Base-by-base conservation (phyloP, 2,329 filamentous ascomycete genomes). In the Diaporthe sp. region DNA sequence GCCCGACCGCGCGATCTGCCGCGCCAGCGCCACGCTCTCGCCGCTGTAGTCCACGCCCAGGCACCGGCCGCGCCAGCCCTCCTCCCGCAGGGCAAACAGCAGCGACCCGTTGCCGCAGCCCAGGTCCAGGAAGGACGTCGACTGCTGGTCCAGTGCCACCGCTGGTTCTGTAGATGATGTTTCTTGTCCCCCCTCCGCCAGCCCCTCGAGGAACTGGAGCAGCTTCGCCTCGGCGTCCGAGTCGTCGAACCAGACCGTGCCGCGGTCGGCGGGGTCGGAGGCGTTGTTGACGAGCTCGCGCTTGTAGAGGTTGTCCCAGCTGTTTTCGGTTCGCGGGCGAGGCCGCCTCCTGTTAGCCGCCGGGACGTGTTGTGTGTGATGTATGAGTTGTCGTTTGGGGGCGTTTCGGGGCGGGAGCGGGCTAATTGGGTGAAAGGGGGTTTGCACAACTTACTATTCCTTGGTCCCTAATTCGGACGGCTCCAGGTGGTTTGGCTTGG, bases 161-260 rank as follows among this genome's bases (percentile, higher is more conserved):
- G 44, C 22, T 17, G 37, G 7, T 28, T 42, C n/a, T 34, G 57
- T 13, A 28, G 58, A 15, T 28, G 62, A 19, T 55, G 15, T 7
- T 34, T 37, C 44, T 12, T 15, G 28, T 8, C 73, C 53, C 37
- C 71, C 74, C n/a, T 78, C 77, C 44, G 81, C 74, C 28, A 82
- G 78, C 42, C 78, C 79, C 79, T 77, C 91, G 82, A 98, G 89
- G 82, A 93, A 95, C 13, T 87, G 83, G 34, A 98, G 85, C 76
- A 98, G 92, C 81, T 96, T 96, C 77, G 92, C 88, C 81, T 98
- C 95, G 77, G 97, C 97, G 81, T 94, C 92, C 44, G 95, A 94
- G 86, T 98, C 97, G 83, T 95, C 94, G 89, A 99, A 99, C 97
- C 97, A 99, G 80, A 97, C 92, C 42, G 95, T 98, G 79, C 96